Percentiles rank a stretch among this genome's conserved stretches.
Conservation (phyloP, 352 stramenopile species). For the Phytophthora boehmeriae region DNA sequence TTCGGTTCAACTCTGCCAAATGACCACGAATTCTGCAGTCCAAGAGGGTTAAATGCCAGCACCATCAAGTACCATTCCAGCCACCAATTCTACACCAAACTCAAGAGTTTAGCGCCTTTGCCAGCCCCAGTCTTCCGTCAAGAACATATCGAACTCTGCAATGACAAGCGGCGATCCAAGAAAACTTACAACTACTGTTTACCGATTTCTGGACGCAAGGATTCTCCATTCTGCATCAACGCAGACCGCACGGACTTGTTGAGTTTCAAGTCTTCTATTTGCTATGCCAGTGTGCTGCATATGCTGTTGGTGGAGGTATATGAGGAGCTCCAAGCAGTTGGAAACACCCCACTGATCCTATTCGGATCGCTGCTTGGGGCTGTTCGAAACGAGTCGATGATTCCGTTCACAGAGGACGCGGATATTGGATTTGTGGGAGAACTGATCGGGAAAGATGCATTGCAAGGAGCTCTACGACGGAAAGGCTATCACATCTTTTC, state of each 20-base stretch:
- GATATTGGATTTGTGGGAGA: constrained; percentile 48
- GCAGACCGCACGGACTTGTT: constrained; percentile 57
- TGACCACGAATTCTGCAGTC: constrained; percentile 10
- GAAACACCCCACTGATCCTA: constrained; percentile 35
- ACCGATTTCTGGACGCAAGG: constrained; percentile 52
- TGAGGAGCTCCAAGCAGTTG: constrained; percentile 37
- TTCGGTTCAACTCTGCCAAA: constrained; percentile 10
- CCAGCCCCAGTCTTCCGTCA: constrained; percentile 31
- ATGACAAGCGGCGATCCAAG: constrained; percentile 7
- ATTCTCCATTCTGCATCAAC: constrained; percentile 46
- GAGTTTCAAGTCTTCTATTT: constrained; percentile 26
- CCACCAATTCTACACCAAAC: constrained; percentile 21
- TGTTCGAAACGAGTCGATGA: constrained; percentile 51
- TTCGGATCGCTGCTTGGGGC: constrained; percentile 58
- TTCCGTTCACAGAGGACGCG: constrained; percentile 63
- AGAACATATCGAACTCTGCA: constrained; percentile 26
- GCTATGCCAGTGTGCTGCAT: constrained; percentile 57
- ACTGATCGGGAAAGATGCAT: constrained; percentile 17
- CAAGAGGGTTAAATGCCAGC: constrained; percentile 16
- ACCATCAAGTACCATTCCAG: constrained; percentile 24
- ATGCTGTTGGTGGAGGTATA: constrained; percentile 66
- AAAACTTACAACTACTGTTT: constrained; percentile 45
- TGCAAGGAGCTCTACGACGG: constrained; percentile 24
- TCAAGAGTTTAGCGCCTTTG: constrained; percentile 24
- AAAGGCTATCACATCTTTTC: constrained; percentile 65